A percentile compares a stretch with the other conserved stretches of the same genome.
Evolutionary conservation across 306 rosid species (phyloP).

Genomic region (Oxytropis ochrocephala): DNA sequence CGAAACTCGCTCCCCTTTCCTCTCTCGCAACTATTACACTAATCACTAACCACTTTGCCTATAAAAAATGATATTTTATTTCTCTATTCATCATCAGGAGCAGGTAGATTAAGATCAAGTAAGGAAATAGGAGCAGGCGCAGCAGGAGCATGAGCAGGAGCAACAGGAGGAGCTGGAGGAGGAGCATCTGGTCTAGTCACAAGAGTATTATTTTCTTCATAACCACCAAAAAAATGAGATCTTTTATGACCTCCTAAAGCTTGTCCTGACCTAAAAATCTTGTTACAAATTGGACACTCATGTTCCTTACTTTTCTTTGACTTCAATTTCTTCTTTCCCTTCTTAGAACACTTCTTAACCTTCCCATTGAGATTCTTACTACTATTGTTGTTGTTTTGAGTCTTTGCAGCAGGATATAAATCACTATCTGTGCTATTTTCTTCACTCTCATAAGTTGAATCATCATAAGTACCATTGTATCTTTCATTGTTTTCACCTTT

Average conservation of each 20-base stretch:
- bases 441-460: slow-evolving; percentile 54
- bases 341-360: background rate
- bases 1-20: too few species aligned
- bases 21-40: too few species aligned
- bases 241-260: too few species aligned
- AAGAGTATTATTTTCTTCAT: slow-evolving; percentile 40
- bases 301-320: slow-evolving; percentile 64
- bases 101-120: slow-evolving; percentile 90
- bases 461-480: too few species aligned
- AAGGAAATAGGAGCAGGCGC: slow-evolving; percentile 32
- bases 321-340: slow-evolving; percentile 31
- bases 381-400: slow-evolving; percentile 15
- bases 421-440: slow-evolving; percentile 57
- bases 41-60: too few species aligned
- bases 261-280: too few species aligned
- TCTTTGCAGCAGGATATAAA: slow-evolving; percentile 29
- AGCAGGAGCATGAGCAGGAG: background rate
- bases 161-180: slow-evolving; percentile 17
- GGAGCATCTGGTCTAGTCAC: slow-evolving; percentile 43
- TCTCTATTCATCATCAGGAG: slow-evolving; percentile 60
- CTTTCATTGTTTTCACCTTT: slow-evolving; percentile 1
- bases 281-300: too few species aligned
- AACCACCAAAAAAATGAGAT: slow-evolving; percentile 81
- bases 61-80: slow-evolving; percentile 17
- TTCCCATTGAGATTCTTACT: slow-evolving; percentile 25